A percentile compares a stretch with the other conserved stretches of the same genome.
Conservation (phyloP, 2,329 filamentous ascomycete genomes). For the Lasiodiplodia sp. region DNA sequence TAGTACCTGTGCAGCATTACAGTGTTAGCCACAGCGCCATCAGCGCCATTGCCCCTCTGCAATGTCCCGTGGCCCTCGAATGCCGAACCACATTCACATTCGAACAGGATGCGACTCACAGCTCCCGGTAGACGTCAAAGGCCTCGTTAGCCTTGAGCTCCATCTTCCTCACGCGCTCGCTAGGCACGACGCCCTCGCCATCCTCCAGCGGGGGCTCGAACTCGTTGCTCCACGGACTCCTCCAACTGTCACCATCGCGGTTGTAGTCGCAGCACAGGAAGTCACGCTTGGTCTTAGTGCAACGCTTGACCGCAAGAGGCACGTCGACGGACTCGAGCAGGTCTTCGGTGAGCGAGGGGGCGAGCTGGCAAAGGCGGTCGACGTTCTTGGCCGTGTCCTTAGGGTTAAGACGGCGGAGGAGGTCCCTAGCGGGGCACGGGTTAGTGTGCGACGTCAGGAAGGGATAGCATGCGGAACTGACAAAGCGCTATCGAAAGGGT, state of each 20-base stretch:
- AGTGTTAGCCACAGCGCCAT: neutral
- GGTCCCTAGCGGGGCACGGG: slow-evolving; percentile 70
- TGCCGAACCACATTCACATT: neutral
- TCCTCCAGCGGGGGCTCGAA: slow-evolving; percentile 87
- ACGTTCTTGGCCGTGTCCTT: slow-evolving; percentile 91
- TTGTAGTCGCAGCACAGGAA: slow-evolving; percentile 99
- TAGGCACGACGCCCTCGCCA: slow-evolving; percentile 84
- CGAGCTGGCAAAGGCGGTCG: slow-evolving; percentile 83
- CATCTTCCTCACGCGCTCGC: slow-evolving; percentile 90
- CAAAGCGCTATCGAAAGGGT: slow-evolving; percentile 80
- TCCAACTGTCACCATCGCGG: slow-evolving; percentile 96
- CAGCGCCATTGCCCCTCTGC: neutral
- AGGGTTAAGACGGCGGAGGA: slow-evolving; percentile 95
- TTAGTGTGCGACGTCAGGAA: slow-evolving; percentile 30
- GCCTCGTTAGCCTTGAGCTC: slow-evolving; percentile 94
- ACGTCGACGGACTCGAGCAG: slow-evolving; percentile 98
- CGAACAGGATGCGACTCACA: slow-evolving; percentile 59
- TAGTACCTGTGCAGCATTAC: slow-evolving; percentile 69
- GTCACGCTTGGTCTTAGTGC: slow-evolving; percentile 87
- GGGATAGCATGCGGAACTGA: slow-evolving; percentile 52
- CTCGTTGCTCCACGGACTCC: slow-evolving; percentile 98
- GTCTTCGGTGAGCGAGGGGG: slow-evolving; percentile 93
- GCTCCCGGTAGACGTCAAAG: slow-evolving; percentile 93
- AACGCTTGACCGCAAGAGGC: slow-evolving; percentile 84
- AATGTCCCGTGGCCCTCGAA: neutral